These are phyloP conservation scores for Microcyclosporella mali DNA, from an alignment of 2,329 filamentous ascomycete species.

Conservation along the genomic window DNA sequence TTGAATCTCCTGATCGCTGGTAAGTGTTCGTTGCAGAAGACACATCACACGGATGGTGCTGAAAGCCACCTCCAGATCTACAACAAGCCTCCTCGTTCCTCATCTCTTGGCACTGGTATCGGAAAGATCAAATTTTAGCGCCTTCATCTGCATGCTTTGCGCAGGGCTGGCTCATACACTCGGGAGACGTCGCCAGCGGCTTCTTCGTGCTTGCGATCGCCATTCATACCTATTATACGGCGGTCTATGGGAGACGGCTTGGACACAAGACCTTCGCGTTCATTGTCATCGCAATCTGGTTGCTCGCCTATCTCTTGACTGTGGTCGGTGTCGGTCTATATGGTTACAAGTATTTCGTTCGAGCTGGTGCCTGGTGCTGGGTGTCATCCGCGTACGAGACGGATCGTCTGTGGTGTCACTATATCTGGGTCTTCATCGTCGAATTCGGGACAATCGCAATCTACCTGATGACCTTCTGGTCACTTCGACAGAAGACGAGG, in stretches of 20 bases:
- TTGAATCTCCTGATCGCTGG: slow-evolving; percentile 60
- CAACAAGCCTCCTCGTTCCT: slow-evolving; percentile 60
- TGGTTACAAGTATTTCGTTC: slow-evolving; percentile 50
- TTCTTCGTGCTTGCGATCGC: slow-evolving; percentile 63
- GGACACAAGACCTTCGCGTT: slow-evolving; percentile 47
- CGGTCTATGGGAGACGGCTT: slow-evolving; percentile 52
- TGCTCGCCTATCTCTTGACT: slow-evolving; percentile 54
- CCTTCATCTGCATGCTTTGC: slow-evolving; percentile 52
- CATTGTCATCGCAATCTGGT: slow-evolving; percentile 49
- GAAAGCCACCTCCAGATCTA: slow-evolving; percentile 46
- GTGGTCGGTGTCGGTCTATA: slow-evolving; percentile 46
- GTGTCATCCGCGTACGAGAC: slow-evolving; percentile 50
- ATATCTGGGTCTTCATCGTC: slow-evolving; percentile 58
- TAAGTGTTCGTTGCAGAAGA: not conserved
- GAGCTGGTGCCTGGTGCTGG: slow-evolving; percentile 63
- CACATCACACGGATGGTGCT: not conserved
- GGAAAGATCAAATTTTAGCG: slow-evolving; percentile 49
- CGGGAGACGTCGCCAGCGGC: slow-evolving; percentile 59
- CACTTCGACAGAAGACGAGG: slow-evolving; percentile 26
- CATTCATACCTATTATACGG: slow-evolving; percentile 58
- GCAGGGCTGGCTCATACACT: slow-evolving; percentile 64
- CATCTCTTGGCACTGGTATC: slow-evolving; percentile 56
- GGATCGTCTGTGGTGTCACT: slow-evolving; percentile 55
- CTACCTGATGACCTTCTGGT: slow-evolving; percentile 37
- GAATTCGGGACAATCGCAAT: slow-evolving; percentile 48